Base-by-base conservation (phyloP, 306 rosid genomes). In the Cercis canadensis region DNA sequence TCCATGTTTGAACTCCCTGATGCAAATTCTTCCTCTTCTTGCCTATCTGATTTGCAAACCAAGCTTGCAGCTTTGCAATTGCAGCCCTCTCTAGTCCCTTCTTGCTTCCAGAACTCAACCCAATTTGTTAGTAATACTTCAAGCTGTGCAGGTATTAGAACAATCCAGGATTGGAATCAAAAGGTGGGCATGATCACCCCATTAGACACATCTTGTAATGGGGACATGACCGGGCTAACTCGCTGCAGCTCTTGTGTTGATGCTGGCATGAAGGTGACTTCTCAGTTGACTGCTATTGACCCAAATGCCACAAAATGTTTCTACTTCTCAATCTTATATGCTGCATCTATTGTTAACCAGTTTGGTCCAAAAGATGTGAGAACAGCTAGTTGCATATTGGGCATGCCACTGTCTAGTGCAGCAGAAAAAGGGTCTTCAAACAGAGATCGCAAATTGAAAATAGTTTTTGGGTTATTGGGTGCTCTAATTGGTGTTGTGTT, bases 61-160 rank as follows among this genome's bases (percentile, higher is more conserved):
- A 50, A 67, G 31, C 87, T 89, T 12, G 1, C 83, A 3, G 6
- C 85, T 6, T 4, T 89, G 2, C 73, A 85, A 1, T 9, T 92
- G 7, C 32, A 52, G 4, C 65, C 93, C 0, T 57, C 67, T 19
- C 5, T 82, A 12, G 84, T 87, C 67, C 34, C 72, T 8, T 0
- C n/a, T 5, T 92, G 97, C 76, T 86, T 92, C 54, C 58, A 3
- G 0, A 69, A 84, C 76, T 57, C 94, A 0, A 57, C 84, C 21
- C 81, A 82, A 24, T 92, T 92, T 19, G 96, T 84, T 2, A 40
- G 78, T 4, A 83, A 70, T 72, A 44, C 79, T 0, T 55, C 83
- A 0, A 45, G 56, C 10, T 92, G 97, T 47, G 96, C 90, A 6
- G 96, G 89, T 0, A 89, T 92, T n/a, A 17, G 3, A 9, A 82